Base-by-base conservation (phyloP, 441 rosid genomes). In the Omphalea diandra region DNA sequence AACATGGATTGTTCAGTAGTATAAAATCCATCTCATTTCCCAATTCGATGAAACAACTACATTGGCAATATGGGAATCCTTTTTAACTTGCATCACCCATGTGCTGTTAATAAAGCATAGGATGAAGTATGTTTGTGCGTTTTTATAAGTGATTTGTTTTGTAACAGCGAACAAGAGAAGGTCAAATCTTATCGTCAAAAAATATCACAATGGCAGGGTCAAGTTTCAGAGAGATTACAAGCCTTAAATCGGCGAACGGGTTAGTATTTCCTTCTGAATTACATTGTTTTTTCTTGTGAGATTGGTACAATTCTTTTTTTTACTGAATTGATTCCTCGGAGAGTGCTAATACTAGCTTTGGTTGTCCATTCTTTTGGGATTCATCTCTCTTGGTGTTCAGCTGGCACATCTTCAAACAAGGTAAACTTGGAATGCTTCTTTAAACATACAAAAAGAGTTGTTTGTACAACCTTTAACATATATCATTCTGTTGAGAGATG, bases 171-270 rank as follows among this genome's bases (percentile, higher is more conserved):
- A 73, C 82, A 79, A 69, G 96, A 85, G 81, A 94, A 88, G 81
- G 93, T 90, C 60, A 94, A 82, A 77, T 86, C 88, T 17, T 86
- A 91, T 71, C 77, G 97, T 67, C 88, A 89, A 69, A 94, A 91
- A 81, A 94, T 94, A 77, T 86, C 90, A 0, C 86, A 91, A 50
- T 94, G 98, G 97, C 95, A 91, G 79, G 82, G 81, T 67, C 91
- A 89, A 77, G 96, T 91, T 59, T 83, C 95, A 2, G 98, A 90
- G 47, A 86, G 98, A 72, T 77, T 94, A 69, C 94, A 83, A 81
- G 83, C 77, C 70, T 69, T 94, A 57, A 66, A 77, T 77, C 79
- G 77, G 72, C 85, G 96, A 59, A 67, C 90, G 65, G 94, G 98
- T 84, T 69, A 2, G 50, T 63, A 61, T 1, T 44, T 59, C 10